A percentile compares a stretch with the other conserved stretches of the same genome.
Conservation (phyloP, 768 basidiomycete genomes). For the Mycena haematopus region DNA sequence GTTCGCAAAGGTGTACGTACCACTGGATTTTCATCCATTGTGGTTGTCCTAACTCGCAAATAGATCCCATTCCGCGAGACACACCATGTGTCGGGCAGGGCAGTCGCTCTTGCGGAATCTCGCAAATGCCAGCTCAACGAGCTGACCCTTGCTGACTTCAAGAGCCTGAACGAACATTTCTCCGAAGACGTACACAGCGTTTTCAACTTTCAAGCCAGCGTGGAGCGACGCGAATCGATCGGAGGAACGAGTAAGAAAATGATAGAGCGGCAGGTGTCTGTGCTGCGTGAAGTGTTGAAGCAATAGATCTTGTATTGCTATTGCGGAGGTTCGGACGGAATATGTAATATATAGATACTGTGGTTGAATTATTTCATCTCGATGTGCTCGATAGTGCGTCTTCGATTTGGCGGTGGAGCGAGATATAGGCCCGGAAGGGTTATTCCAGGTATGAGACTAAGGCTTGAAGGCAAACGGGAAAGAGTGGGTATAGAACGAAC, state of each 20-base stretch:
- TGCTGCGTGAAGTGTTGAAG: slow-evolving; percentile 66
- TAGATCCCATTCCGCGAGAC: slow-evolving; percentile 99
- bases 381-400: background rate
- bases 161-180: slow-evolving; percentile 77
- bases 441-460: too few species aligned
- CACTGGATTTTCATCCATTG: slow-evolving; percentile 11
- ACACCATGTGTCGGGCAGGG: slow-evolving; percentile 96
- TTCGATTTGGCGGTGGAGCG: too few species aligned
- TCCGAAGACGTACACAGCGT: slow-evolving; percentile 80
- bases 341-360: background rate
- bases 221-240: slow-evolving; percentile 90
- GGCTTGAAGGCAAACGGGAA: too few species aligned
- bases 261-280: slow-evolving; percentile 84
- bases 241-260: slow-evolving; percentile 89
- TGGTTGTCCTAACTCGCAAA: slow-evolving; percentile 2
- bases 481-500: too few species aligned
- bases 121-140: slow-evolving; percentile 82
- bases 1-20: slow-evolving; percentile 95
- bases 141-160: slow-evolving; percentile 81
- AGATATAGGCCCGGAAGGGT: too few species aligned
- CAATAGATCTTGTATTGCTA: slow-evolving; percentile 33
- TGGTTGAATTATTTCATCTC: background rate
- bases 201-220: slow-evolving; percentile 95
- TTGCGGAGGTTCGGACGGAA: background rate
- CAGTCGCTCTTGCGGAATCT: slow-evolving; percentile 92